These are phyloP conservation scores for Aspergillus saccharolyticus DNA, from an alignment of 495 filamentous ascomycete genomes.

Conservation along the genomic window DNA sequence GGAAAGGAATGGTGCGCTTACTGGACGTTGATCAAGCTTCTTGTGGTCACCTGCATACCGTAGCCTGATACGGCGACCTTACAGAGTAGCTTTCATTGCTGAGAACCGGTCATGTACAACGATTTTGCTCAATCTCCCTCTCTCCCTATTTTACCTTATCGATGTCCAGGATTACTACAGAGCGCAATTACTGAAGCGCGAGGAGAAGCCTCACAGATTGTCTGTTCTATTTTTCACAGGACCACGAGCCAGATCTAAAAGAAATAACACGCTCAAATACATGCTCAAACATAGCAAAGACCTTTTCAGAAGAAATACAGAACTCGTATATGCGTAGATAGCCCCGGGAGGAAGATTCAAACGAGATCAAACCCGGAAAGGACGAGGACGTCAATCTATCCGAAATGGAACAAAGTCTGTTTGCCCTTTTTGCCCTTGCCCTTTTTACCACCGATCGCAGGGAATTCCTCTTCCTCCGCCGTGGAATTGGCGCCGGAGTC, in stretches of 20 bases:
- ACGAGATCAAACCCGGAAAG: too few relatives aligned
- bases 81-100: too few relatives aligned
- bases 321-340: background rate
- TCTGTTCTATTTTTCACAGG: background rate
- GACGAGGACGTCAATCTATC: constrained; percentile 21
- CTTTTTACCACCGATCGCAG: constrained; percentile 51
- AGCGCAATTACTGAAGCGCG: too few relatives aligned
- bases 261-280: constrained; percentile 7
- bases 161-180: too few relatives aligned
- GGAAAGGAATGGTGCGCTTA: too few relatives aligned
- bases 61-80: too few relatives aligned
- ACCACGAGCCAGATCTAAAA: background rate
- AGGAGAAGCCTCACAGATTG: too few relatives aligned
- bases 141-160: too few relatives aligned
- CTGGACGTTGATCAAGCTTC: too few relatives aligned
- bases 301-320: background rate
- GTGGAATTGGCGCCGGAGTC: constrained; percentile 9
- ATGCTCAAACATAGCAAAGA: background rate
- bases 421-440: constrained; percentile 78
- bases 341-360: background rate
- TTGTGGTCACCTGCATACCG: too few relatives aligned
- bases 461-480: constrained; percentile 30
- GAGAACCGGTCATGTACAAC: too few relatives aligned
- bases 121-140: too few relatives aligned
- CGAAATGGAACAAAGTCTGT: constrained; percentile 63